Conservation (phyloP, 352 stramenopile genomes). For the Phytophthora cryptogea region DNA sequence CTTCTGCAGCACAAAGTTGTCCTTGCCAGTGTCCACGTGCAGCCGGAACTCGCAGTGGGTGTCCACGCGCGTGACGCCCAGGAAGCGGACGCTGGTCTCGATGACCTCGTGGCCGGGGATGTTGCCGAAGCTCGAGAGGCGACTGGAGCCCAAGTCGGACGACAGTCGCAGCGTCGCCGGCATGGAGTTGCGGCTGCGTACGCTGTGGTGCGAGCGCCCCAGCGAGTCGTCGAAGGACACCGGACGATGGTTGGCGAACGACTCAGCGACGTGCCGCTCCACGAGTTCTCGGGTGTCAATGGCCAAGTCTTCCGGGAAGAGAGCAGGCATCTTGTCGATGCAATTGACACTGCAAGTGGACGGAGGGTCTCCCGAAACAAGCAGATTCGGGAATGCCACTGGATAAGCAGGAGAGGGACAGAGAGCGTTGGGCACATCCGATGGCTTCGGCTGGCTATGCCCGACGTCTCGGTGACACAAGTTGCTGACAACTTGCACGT, state of each 20-base stretch:
- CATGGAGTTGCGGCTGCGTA: conserved; percentile 16
- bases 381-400: conserved; percentile 22
- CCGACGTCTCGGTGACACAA: conserved; percentile 25
- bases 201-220: conserved; percentile 4
- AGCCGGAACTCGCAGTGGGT: conserved; percentile 60
- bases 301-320: conserved; percentile 15
- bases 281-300: conserved; percentile 20
- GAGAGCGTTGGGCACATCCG: conserved; percentile 25
- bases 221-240: conserved; percentile 29
- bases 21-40: conserved; percentile 55
- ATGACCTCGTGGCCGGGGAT: conserved; percentile 43
- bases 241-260: conserved; percentile 6
- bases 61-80: conserved; percentile 41
- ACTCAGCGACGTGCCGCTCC: conserved; percentile 23
- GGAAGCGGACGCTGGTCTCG: conserved; percentile 44
- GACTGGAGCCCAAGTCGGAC: conserved; percentile 17
- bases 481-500: conserved; percentile 22
- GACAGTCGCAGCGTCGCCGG: conserved; percentile 11
- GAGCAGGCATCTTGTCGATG: conserved; percentile 10
- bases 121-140: conserved; percentile 24
- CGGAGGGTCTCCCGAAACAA: not conserved
- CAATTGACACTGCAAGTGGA: conserved; percentile 1
- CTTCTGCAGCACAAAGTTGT: conserved; percentile 63
- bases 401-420: conserved; percentile 30
- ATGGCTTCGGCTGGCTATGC: conserved; percentile 10